These are phyloP conservation scores for Gossypium trilobum DNA, from an alignment of 441 rosid genomes.

Conservation along the genomic window DNA sequence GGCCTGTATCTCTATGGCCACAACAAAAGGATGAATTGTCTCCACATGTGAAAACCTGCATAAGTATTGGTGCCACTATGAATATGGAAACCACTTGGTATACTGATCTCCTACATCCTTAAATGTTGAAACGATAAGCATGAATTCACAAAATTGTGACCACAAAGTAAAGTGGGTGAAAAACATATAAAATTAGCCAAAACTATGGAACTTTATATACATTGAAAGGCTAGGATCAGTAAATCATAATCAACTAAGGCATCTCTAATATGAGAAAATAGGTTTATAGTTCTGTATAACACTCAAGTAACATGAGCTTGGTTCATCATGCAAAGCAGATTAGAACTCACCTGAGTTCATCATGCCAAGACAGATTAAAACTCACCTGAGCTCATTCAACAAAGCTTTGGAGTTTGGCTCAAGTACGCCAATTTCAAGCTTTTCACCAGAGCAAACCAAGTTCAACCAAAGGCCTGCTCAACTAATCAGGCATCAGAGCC, in stretches of 20 bases:
- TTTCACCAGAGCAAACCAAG: background rate
- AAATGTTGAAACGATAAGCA: background rate
- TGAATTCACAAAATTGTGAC: background rate
- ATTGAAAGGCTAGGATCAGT: background rate
- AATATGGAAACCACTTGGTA: slow-evolving; percentile 5
- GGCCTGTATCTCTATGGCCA: slow-evolving; percentile 64
- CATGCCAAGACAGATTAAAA: background rate
- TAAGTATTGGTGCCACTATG: slow-evolving; percentile 6
- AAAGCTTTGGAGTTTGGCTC: background rate
- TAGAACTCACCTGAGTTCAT: background rate
- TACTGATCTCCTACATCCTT: background rate
- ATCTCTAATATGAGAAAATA: background rate
- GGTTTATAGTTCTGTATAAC: background rate
- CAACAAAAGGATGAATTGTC: slow-evolving; percentile 85
- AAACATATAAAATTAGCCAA: background rate
- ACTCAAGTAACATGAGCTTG: background rate
- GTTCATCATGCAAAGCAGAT: background rate
- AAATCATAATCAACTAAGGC: background rate
- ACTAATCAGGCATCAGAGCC: slow-evolving; percentile 9
- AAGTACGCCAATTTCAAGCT: background rate
- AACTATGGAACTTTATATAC: background rate
- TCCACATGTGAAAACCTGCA: slow-evolving; percentile 89
- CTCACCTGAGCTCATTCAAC: background rate
- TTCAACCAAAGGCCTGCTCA: background rate
- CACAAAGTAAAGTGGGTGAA: background rate